These are phyloP conservation scores for Hsuehochloa calcarea DNA, from an alignment of 176 grass and related monocot genomes.

Conservation along the genomic window DNA sequence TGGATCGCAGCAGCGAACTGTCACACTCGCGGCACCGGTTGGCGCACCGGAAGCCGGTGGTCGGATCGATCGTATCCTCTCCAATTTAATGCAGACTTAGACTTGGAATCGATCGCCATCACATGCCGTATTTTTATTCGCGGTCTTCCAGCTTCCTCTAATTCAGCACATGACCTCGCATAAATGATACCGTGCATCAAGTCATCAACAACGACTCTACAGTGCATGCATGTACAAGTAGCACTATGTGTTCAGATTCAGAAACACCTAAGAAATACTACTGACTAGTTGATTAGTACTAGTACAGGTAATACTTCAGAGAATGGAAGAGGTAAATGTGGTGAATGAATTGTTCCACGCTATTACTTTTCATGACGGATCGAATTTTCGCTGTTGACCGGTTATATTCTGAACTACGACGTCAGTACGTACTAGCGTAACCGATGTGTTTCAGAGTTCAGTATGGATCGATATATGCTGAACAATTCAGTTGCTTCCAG, in stretches of 20 bases:
- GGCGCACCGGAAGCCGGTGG: slow-evolving; percentile 1
- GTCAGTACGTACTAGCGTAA: not conserved
- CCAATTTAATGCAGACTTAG: not conserved
- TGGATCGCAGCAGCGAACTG: not conserved
- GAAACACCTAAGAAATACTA: not conserved
- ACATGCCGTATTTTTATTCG: not conserved
- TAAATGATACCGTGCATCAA: not conserved
- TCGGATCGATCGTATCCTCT: not conserved
- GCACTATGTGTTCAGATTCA: not conserved
- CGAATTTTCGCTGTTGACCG: not conserved
- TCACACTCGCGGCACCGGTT: slow-evolving; percentile 20
- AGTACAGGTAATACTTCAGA: not conserved
- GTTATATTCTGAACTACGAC: not conserved
- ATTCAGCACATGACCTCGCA: not conserved
- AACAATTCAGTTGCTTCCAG: slow-evolving; percentile 38
- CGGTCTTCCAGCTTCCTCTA: slow-evolving; percentile 2
- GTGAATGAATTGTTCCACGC: not conserved
- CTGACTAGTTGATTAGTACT: not conserved
- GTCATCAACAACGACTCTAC: not conserved
- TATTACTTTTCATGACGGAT: not conserved
- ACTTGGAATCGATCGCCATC: not conserved
- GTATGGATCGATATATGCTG: not conserved
- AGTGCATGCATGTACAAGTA: not conserved
- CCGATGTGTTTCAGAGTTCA: not conserved
- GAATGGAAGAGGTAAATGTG: not conserved